A percentile compares a stretch with the other conserved stretches of the same genome.
Conservation (phyloP, 352 stramenopile genomes). For the Aphanomyces euteiches region DNA sequence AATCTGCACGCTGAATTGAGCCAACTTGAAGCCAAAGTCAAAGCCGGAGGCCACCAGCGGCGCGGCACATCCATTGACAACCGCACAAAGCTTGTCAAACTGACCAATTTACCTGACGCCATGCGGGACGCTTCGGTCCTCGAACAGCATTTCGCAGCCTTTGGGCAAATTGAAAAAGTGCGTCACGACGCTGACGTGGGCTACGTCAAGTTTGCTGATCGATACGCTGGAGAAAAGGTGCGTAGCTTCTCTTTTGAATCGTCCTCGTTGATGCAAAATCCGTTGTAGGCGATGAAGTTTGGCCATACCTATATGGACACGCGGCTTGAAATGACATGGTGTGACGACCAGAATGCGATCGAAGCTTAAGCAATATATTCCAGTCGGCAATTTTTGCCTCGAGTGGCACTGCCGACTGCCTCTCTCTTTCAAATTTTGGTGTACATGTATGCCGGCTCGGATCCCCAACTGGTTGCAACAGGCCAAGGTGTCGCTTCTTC, state of each 20-base stretch:
- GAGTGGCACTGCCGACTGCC: no score
- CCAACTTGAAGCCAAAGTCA: conserved; percentile 22
- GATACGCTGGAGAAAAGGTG: conserved; percentile 63
- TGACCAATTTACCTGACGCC: conserved; percentile 69
- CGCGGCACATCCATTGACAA: conserved; percentile 64
- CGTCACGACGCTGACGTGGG: conserved; percentile 56
- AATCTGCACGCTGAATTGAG: conserved; percentile 33
- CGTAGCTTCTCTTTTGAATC: background rate
- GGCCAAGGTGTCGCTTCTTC: background rate
- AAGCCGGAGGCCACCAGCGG: conserved; percentile 33
- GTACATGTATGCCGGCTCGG: background rate
- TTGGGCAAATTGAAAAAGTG: conserved; percentile 73
- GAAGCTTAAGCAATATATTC: background rate
- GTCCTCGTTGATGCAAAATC: background rate
- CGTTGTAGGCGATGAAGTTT: conserved; percentile 27
- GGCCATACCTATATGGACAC: conserved; percentile 12
- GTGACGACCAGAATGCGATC: conserved; percentile 9
- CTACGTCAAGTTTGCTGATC: conserved; percentile 84
- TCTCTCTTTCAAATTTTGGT: no score
- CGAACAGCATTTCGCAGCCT: conserved; percentile 84
- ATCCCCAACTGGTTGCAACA: conserved; percentile 8
- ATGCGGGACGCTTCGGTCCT: conserved; percentile 68
- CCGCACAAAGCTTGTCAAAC: conserved; percentile 77
- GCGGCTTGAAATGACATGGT: conserved; percentile 21
- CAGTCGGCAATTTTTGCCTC: no score